Evolutionary conservation across 1,139 yeast genomes (phyloP).

Genomic region (Hansenula anomala): DNA sequence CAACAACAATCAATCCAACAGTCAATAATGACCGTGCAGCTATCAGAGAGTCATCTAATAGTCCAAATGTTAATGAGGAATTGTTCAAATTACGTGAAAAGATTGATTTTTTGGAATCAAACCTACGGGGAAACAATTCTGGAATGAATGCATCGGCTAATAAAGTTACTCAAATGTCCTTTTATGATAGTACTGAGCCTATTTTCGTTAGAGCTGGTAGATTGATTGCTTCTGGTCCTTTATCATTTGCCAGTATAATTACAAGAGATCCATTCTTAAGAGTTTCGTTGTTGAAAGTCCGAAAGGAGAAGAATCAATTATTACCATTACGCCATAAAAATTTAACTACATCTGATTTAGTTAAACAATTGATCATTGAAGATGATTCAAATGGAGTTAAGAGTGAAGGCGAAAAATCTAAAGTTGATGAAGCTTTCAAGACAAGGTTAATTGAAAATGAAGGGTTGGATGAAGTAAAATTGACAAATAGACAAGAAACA

Average conservation of each 20-base stretch:
- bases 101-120: constrained; percentile 5
- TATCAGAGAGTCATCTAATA: no score
- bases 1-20: no score
- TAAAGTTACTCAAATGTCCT: constrained; percentile 17
- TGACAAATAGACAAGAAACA: constrained; percentile 9
- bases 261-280: constrained; percentile 43
- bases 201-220: constrained; percentile 26
- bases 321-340: constrained; percentile 25
- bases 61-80: not conserved
- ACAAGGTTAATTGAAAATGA: constrained; percentile 28
- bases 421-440: constrained; percentile 23
- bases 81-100: not conserved
- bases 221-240: constrained; percentile 24
- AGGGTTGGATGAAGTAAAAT: constrained; percentile 28
- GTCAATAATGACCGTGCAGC: not conserved
- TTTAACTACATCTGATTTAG: constrained; percentile 20
- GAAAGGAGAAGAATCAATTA: constrained; percentile 18
- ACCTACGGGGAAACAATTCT: constrained; percentile 3
- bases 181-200: constrained; percentile 24
- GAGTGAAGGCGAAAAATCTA: no score
- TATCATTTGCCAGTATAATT: constrained; percentile 28
- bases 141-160: not conserved
- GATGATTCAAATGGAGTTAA: constrained; percentile 6
- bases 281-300: constrained; percentile 25
- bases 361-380: constrained; percentile 19